phyloP scores from a whole-genome alignment of 345 rosid genomes.

The Populus davidiana region DNA sequence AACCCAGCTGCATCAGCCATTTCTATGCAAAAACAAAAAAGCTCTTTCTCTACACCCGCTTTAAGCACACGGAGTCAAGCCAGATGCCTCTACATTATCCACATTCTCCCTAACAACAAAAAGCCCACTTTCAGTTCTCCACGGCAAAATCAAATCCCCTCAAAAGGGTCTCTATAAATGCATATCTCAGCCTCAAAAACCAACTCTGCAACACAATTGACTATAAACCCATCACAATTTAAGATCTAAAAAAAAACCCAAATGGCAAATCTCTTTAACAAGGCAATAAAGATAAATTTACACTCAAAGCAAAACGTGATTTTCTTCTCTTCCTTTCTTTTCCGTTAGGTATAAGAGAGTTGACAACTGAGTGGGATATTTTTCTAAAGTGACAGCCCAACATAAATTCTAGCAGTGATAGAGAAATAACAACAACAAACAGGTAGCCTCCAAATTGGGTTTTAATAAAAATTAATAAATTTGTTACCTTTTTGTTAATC shows the following conservation, averaged over 20 bases:
- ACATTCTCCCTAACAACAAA: constrained; percentile 6
- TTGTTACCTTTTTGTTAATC: background rate
- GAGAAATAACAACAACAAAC: constrained; percentile 8
- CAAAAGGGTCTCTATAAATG: constrained; percentile 1
- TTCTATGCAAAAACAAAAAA: constrained; percentile 12
- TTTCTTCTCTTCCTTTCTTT: background rate
- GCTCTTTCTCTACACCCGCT: background rate
- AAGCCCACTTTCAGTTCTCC: constrained; percentile 5
- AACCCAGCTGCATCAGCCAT: constrained; percentile 86
- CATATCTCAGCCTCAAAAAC: background rate
- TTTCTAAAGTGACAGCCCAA: constrained; percentile 17
- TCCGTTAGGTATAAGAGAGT: constrained; percentile 21
- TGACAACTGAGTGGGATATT: background rate
- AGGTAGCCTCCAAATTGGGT: background rate
- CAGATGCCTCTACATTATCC: constrained; percentile 7
- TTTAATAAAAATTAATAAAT: background rate
- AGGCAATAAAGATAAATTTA: constrained; percentile 12
- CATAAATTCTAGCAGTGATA: constrained; percentile 11
- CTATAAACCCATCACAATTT: constrained; percentile 2
- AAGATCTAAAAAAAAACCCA: background rate
- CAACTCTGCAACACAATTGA: constrained; percentile 7
- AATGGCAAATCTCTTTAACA: background rate
- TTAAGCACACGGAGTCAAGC: constrained; percentile 11
- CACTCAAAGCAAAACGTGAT: constrained; percentile 19
- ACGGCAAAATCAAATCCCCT: background rate